Conservation (phyloP, 2,329 filamentous ascomycete genomes). For the Trichoderma guizhouense region DNA sequence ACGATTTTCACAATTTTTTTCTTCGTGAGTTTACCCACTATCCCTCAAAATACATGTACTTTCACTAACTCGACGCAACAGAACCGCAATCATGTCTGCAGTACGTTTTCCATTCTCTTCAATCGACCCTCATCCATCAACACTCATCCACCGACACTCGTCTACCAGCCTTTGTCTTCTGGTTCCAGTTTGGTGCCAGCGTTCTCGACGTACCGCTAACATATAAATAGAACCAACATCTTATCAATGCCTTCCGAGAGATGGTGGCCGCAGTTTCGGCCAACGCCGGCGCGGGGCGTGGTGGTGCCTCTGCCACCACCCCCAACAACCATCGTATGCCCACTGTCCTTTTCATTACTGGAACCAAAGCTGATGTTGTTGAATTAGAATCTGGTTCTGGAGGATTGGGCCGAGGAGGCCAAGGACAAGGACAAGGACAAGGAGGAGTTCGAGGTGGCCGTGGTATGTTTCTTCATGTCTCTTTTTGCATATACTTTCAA, state of each 20-base stretch:
- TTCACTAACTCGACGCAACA: neutral
- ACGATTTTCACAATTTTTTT: neutral
- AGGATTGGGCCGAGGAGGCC: too few relatives aligned
- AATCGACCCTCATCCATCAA: neutral
- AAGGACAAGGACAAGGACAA: too few relatives aligned
- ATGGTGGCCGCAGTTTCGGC: too few relatives aligned
- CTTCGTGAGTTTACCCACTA: neutral
- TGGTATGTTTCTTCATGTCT: too few relatives aligned
- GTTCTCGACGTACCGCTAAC: neutral
- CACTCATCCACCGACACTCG: neutral
- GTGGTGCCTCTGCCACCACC: neutral
- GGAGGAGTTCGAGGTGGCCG: too few relatives aligned
- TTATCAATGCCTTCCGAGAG: neutral
- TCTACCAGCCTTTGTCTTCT: neutral
- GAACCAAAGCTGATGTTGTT: too few relatives aligned
- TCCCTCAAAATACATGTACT: neutral
- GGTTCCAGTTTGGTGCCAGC: neutral
- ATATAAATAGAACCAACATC: neutral
- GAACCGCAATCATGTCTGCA: neutral
- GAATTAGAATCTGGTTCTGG: too few relatives aligned
- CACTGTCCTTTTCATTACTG: neutral
- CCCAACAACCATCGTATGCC: neutral
- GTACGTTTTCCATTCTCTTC: neutral
- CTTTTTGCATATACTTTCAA: too few relatives aligned
- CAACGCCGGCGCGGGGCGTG: too few relatives aligned